Evolutionary conservation across 163 green algal species (phyloP).

Genomic region (Scenedesmus sp.): DNA sequence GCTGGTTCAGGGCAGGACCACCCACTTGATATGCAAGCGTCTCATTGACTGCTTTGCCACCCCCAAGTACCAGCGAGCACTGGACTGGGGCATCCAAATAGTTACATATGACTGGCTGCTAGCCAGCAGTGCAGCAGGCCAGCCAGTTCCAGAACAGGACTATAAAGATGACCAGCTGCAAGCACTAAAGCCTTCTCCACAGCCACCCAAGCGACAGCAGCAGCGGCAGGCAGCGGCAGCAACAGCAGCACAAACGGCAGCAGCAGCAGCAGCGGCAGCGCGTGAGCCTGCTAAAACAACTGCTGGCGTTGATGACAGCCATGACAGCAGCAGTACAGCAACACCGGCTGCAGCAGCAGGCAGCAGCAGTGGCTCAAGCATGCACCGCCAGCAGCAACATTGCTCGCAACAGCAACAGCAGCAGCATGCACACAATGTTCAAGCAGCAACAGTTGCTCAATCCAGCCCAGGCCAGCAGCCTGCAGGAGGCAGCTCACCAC

Average conservation of each 20-base stretch:
- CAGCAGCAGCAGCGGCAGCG: slow-evolving; percentile 1
- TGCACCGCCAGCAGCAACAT: neutral
- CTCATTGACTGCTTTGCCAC: slow-evolving; percentile 44
- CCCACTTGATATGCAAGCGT: slow-evolving; percentile 48
- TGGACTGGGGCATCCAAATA: slow-evolving; percentile 42
- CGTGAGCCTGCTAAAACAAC: neutral
- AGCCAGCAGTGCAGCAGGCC: slow-evolving; percentile 40
- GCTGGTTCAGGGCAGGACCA: slow-evolving; percentile 44
- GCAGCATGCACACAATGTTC: slow-evolving; percentile 4
- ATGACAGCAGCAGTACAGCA: neutral
- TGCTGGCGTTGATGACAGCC: neutral
- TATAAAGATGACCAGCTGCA: slow-evolving; percentile 44
- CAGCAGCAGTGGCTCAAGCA: neutral
- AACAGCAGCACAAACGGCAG: neutral
- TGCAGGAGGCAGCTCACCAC: neutral
- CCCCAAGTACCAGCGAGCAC: slow-evolving; percentile 28
- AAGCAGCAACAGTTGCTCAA: neutral
- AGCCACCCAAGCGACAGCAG: neutral
- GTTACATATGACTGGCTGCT: slow-evolving; percentile 39
- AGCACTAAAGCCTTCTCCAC: slow-evolving; percentile 26
- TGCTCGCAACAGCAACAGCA: slow-evolving; percentile 31
- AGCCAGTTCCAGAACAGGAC: slow-evolving; percentile 25
- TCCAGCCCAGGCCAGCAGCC: neutral
- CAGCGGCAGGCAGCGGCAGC: neutral
- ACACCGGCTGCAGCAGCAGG: neutral